Evolutionary conservation across 257 asterid genomes (phyloP).

Genomic region (Ajuga chamaepitys): DNA sequence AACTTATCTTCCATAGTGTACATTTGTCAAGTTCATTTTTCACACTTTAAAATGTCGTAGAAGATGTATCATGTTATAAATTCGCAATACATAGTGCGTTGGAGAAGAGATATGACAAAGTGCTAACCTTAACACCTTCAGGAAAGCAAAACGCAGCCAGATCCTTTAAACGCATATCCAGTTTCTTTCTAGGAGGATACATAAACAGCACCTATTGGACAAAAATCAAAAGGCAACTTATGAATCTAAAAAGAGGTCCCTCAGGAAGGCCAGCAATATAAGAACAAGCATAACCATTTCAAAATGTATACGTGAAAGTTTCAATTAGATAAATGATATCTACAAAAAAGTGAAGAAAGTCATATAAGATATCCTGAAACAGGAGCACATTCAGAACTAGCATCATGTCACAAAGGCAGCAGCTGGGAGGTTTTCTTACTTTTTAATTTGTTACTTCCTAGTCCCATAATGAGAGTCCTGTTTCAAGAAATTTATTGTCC

Average conservation of each 20-base stretch:
- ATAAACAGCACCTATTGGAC: slow-evolving; percentile 56
- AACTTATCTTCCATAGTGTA: not conserved
- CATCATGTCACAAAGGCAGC: not conserved
- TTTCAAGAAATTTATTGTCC: too few relatives aligned
- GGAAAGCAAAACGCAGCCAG: slow-evolving; percentile 92
- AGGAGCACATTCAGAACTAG: not conserved
- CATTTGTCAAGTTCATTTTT: not conserved
- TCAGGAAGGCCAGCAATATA: not conserved
- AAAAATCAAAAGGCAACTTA: slow-evolving; percentile 6
- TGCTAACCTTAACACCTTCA: slow-evolving; percentile 71
- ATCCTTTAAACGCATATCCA: slow-evolving; percentile 57
- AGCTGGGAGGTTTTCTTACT: too few relatives aligned
- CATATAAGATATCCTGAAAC: not conserved
- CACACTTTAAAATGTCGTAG: not conserved
- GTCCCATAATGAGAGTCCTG: too few relatives aligned
- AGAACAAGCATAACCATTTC: not conserved
- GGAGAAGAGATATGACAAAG: slow-evolving; percentile 1
- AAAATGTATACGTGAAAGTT: not conserved
- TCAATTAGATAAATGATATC: slow-evolving; percentile 3
- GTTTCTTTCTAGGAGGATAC: slow-evolving; percentile 78
- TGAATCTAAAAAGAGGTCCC: not conserved
- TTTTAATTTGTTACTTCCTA: too few relatives aligned
- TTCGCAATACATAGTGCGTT: not conserved
- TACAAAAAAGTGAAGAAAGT: not conserved
- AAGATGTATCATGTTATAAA: not conserved